These are phyloP conservation scores for Salix viminalis DNA, from an alignment of 345 rosid species.

Conservation along the genomic window DNA sequence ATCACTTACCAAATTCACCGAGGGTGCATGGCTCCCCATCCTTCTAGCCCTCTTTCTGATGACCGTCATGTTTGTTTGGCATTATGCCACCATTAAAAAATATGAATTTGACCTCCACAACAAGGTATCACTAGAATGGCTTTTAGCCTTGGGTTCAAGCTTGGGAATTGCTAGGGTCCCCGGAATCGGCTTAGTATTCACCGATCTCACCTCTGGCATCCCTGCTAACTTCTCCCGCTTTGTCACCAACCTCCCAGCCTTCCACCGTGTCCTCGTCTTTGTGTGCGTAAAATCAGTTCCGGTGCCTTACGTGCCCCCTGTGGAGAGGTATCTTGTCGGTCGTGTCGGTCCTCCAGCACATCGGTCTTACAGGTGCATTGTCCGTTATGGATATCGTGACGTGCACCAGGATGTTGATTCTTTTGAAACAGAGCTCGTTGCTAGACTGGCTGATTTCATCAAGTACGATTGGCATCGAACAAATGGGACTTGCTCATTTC, in stretches of 20 bases:
- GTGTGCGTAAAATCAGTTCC: constrained; percentile 95
- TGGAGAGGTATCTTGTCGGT: constrained; percentile 88
- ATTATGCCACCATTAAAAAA: constrained; percentile 82
- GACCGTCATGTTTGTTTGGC: constrained; percentile 96
- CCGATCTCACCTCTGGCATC: constrained; percentile 88
- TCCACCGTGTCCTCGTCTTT: constrained; percentile 82
- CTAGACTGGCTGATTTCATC: constrained; percentile 67
- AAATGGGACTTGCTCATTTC: neutral
- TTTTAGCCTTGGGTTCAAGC: constrained; percentile 86
- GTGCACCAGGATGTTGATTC: constrained; percentile 91
- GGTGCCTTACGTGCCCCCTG: constrained; percentile 80
- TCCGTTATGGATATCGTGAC: constrained; percentile 90
- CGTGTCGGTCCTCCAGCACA: constrained; percentile 89
- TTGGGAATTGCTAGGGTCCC: constrained; percentile 91
- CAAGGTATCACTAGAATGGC: constrained; percentile 97
- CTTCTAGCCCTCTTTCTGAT: constrained; percentile 84
- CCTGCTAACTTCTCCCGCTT: constrained; percentile 98
- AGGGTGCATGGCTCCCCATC: constrained; percentile 99
- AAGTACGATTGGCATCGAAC: constrained; percentile 58
- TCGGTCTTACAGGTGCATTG: constrained; percentile 84
- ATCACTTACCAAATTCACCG: constrained; percentile 86
- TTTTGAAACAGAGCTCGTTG: constrained; percentile 73
- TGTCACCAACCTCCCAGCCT: constrained; percentile 97
- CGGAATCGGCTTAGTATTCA: constrained; percentile 89
- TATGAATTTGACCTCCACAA: constrained; percentile 94